A percentile compares a stretch with the other conserved stretches of the same genome.
phyloP scores from a whole-genome alignment of 257 asterid species.

The Ilex aquifolium region DNA sequence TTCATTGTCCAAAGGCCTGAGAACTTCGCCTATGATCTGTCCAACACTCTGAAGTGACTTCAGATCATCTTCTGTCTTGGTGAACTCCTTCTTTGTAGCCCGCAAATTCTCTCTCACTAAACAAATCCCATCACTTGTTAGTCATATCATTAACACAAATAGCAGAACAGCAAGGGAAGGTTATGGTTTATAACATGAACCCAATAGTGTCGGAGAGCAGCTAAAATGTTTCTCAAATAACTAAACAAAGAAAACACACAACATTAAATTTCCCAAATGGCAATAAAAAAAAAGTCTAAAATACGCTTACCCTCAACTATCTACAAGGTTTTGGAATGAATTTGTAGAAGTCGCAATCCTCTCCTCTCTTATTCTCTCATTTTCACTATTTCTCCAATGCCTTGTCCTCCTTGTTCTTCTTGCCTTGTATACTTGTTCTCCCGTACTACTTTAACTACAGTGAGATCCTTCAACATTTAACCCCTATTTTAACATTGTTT shows the following conservation, averaged over 20 bases:
- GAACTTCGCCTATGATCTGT: constrained; percentile 98
- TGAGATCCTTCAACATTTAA: no score
- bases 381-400: no score
- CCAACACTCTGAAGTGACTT: constrained; percentile 98
- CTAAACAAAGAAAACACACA: background rate
- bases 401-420: no score
- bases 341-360: no score
- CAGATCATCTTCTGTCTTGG: constrained; percentile 92
- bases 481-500: no score
- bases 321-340: no score
- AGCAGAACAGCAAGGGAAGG: background rate
- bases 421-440: no score
- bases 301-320: no score
- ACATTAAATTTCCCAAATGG: background rate
- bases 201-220: background rate
- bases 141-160: background rate
- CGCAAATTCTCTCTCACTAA: constrained; percentile 69
- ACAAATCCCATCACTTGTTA: constrained; percentile 4
- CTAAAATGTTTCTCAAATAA: background rate
- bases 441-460: no score
- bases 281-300: no score
- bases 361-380: no score
- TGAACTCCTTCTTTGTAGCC: constrained; percentile 74
- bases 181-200: background rate
- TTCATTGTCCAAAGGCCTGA: constrained; percentile 89